Conservation (phyloP, 1,284 basidiomycete species). For the Cystobasidium slooffiae region DNA sequence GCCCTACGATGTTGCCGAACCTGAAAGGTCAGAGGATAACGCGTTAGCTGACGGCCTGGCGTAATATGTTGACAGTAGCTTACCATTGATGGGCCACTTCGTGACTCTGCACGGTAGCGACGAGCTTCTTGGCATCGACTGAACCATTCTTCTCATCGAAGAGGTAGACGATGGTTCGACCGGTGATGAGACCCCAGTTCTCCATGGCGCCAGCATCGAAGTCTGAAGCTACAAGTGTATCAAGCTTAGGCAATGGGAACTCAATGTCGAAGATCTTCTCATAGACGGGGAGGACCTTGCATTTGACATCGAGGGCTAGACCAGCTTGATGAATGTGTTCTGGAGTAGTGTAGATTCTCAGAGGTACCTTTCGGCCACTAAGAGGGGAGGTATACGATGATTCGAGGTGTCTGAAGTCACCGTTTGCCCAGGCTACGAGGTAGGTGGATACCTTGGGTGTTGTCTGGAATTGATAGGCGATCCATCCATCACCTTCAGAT, state of each 20-base stretch:
- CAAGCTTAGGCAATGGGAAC: constrained; percentile 86
- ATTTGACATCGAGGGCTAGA: constrained; percentile 84
- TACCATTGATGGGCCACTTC: constrained; percentile 57
- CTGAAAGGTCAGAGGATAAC: constrained; percentile 56
- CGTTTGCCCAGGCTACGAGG: constrained; percentile 90
- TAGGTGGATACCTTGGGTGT: constrained; percentile 78
- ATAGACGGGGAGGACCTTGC: constrained; percentile 84
- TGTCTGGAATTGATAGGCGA: constrained; percentile 54
- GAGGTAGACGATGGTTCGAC: constrained; percentile 80
- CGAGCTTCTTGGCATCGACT: constrained; percentile 74
- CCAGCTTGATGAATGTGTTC: constrained; percentile 79
- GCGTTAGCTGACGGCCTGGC: no score
- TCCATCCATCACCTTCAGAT: constrained; percentile 54
- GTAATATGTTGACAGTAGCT: background rate
- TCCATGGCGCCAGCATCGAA: constrained; percentile 96
- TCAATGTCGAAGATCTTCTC: constrained; percentile 64
- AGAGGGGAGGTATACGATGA: constrained; percentile 70
- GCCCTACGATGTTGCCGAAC: constrained; percentile 76
- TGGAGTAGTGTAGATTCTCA: constrained; percentile 64
- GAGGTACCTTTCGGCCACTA: constrained; percentile 50
- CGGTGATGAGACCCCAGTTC: constrained; percentile 69
- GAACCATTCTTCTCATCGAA: constrained; percentile 79
- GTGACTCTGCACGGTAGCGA: constrained; percentile 79
- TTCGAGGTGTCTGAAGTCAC: constrained; percentile 76
- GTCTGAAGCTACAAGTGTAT: constrained; percentile 71